Evolutionary conservation across 768 basidiomycete species (phyloP).

Genomic region (Agrocybe praecox): DNA sequence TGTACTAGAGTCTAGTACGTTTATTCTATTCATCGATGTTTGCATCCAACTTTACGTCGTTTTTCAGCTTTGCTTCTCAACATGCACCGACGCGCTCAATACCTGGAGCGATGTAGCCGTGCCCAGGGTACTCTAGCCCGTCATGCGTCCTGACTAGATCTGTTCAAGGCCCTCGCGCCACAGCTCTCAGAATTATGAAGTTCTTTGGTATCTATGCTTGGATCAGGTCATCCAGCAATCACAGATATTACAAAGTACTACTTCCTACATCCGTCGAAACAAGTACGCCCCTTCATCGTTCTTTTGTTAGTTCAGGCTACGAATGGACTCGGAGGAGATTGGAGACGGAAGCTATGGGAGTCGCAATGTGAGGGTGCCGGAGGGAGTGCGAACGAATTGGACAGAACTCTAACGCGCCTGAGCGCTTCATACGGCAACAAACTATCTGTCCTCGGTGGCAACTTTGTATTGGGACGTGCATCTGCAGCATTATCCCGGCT

Average conservation of each 20-base stretch:
- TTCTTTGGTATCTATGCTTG: conserved; percentile 73
- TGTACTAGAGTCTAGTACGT: too few species aligned
- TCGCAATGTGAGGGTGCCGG: conserved; percentile 46
- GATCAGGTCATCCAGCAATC: conserved; percentile 82
- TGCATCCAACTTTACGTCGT: too few species aligned
- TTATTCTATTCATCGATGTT: too few species aligned
- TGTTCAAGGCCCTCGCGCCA: conserved; percentile 64
- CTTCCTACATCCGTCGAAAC: conserved; percentile 88
- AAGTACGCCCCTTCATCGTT: conserved; percentile 85
- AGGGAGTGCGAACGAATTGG: conserved; percentile 58
- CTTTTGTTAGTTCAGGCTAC: conserved; percentile 88
- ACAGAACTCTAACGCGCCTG: conserved; percentile 68
- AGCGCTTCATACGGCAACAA: conserved; percentile 88
- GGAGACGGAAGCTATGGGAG: conserved; percentile 56
- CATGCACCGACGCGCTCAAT: neutral
- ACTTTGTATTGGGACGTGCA: conserved; percentile 88
- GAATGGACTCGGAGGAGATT: conserved; percentile 78
- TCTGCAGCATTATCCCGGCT: conserved; percentile 80
- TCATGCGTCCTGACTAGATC: conserved; percentile 46
- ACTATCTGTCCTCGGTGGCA: conserved; percentile 84
- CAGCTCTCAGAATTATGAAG: conserved; percentile 71
- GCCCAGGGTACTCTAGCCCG: conserved; percentile 1
- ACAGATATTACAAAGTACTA: conserved; percentile 90
- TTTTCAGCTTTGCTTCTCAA: too few species aligned
- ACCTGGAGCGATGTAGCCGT: neutral